Evolutionary conservation across 306 rosid species (phyloP).

Genomic region (Cyamopsis tetragonoloba): DNA sequence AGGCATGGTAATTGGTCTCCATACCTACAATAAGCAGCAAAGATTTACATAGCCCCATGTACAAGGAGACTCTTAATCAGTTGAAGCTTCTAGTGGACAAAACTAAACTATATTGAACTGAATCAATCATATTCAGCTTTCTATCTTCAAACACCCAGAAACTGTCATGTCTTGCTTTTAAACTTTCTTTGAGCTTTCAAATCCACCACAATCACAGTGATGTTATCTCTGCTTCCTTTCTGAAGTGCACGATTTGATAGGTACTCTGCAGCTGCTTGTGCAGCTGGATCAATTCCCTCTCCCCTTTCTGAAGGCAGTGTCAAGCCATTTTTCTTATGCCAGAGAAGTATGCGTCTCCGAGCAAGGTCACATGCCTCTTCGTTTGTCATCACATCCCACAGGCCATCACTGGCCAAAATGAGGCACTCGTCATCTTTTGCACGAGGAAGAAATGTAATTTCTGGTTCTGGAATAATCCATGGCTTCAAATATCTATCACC

Average conservation of each 20-base stretch:
- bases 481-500: constrained; percentile 94
- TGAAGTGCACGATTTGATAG: constrained; percentile 75
- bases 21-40: constrained; percentile 40
- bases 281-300: constrained; percentile 68
- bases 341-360: constrained; percentile 61
- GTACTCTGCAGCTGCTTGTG: constrained; percentile 89
- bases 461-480: constrained; percentile 95
- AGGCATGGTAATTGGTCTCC: constrained; percentile 31
- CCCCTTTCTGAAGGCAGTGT: constrained; percentile 57
- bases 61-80: constrained; percentile 34
- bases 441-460: constrained; percentile 67
- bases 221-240: constrained; percentile 89
- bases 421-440: constrained; percentile 78
- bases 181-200: constrained; percentile 86
- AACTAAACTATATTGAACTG: constrained; percentile 35
- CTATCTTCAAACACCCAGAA: constrained; percentile 12
- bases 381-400: constrained; percentile 86
- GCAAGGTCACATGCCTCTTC: constrained; percentile 86
- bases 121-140: constrained; percentile 31
- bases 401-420: constrained; percentile 83
- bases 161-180: constrained; percentile 61
- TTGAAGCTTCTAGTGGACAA: constrained; percentile 48
- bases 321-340: constrained; percentile 82
- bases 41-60: constrained; percentile 58
- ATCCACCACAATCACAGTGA: constrained; percentile 75